These are phyloP conservation scores for Achlya hypogyna DNA, from an alignment of 352 stramenopile genomes.

Conservation along the genomic window DNA sequence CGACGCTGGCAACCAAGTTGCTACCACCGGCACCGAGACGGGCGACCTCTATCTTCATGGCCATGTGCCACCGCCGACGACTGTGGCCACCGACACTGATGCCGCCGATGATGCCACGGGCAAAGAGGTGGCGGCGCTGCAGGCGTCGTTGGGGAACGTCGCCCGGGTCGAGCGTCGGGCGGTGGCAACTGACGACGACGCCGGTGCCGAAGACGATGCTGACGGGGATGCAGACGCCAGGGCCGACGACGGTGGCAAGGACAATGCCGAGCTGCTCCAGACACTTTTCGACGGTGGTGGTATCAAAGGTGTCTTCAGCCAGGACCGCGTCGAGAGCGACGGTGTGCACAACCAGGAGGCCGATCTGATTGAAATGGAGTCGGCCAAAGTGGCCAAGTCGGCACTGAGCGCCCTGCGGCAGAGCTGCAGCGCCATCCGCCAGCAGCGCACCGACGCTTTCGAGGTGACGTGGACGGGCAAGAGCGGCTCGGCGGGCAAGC, in stretches of 20 bases:
- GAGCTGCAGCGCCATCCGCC: constrained; percentile 60
- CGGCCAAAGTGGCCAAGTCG: constrained; percentile 81
- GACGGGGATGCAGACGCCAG: not conserved
- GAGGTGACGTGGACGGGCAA: constrained; percentile 74
- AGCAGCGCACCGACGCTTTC: constrained; percentile 50
- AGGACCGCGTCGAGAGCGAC: constrained; percentile 87
- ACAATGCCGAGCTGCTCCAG: constrained; percentile 85
- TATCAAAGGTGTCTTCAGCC: constrained; percentile 94
- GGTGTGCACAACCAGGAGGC: constrained; percentile 83
- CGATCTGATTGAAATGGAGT: constrained; percentile 88
- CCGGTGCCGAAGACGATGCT: constrained; percentile 19
- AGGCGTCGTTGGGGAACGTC: not conserved
- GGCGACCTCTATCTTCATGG: constrained; percentile 86
- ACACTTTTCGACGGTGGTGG: constrained; percentile 84
- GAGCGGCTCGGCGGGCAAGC: constrained; percentile 43
- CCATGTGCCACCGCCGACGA: constrained; percentile 60
- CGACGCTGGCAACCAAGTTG: constrained; percentile 30
- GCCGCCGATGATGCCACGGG: constrained; percentile 21
- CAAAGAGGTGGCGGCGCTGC: constrained; percentile 11
- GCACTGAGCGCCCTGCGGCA: constrained; percentile 70
- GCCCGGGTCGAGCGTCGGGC: not conserved
- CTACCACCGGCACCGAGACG: constrained; percentile 77
- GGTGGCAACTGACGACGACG: constrained; percentile 28
- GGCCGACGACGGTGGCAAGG: constrained; percentile 23
- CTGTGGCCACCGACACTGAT: constrained; percentile 17